These are phyloP conservation scores for Roridomyces roridus DNA, from an alignment of 768 basidiomycete species.

Conservation along the genomic window DNA sequence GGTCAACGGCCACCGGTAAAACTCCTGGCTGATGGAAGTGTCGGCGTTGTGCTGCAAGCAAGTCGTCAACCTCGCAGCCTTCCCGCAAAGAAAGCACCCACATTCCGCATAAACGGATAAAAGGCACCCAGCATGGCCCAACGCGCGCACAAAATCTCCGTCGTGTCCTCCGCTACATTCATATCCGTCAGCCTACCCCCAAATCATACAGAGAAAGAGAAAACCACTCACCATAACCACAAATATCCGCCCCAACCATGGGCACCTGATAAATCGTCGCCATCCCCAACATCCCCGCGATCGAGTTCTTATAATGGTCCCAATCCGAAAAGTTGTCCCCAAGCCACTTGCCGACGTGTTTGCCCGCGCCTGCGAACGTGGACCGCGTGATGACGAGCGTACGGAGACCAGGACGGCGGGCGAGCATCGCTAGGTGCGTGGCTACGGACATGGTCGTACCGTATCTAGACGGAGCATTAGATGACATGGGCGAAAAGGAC, in stretches of 20 bases:
- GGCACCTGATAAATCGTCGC: constrained; percentile 70
- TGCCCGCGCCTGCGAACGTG: constrained; percentile 73
- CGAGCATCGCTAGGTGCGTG: constrained; percentile 66
- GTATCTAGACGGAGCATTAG: background rate
- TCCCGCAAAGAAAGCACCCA: constrained; percentile 34
- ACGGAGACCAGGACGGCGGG: constrained; percentile 63
- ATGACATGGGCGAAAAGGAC: no score
- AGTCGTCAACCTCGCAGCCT: no score
- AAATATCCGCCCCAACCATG: constrained; percentile 81
- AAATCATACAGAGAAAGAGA: background rate
- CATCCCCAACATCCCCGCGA: constrained; percentile 72
- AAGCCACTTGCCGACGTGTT: constrained; percentile 75
- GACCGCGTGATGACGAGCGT: constrained; percentile 76
- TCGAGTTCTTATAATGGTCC: constrained; percentile 63
- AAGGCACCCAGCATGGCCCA: constrained; percentile 84
- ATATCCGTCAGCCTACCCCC: background rate
- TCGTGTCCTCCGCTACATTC: constrained; percentile 57
- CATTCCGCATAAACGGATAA: constrained; percentile 82
- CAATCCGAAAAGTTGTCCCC: constrained; percentile 69
- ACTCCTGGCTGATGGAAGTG: constrained; percentile 64
- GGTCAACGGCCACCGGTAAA: constrained; percentile 67
- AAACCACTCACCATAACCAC: constrained; percentile 58
- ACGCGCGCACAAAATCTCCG: constrained; percentile 72
- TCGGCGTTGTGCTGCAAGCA: constrained; percentile 34
- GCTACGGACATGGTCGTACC: constrained; percentile 75